phyloP scores from a whole-genome alignment of 2,329 filamentous ascomycete genomes.

The Trichoderma oligosporum region DNA sequence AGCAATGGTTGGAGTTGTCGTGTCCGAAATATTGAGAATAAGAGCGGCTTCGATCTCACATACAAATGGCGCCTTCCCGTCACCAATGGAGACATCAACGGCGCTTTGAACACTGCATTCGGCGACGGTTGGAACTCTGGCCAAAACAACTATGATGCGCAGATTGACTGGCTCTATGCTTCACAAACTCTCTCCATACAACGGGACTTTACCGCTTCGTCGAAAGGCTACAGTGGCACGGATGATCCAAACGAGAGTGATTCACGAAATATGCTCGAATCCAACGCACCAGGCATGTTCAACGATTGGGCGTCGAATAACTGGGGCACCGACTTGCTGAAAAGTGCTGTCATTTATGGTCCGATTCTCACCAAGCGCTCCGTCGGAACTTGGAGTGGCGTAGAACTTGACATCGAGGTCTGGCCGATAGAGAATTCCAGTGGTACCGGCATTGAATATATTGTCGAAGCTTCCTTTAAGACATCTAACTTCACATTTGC shows the following conservation, averaged over 20 bases:
- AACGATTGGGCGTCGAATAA: not conserved
- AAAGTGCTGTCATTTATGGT: not conserved
- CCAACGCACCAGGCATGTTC: conserved; percentile 5
- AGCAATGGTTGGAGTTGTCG: conserved; percentile 12
- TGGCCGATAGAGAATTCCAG: conserved; percentile 2
- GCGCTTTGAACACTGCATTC: conserved; percentile 3
- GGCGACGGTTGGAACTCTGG: conserved; percentile 4
- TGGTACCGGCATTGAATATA: conserved; percentile 5
- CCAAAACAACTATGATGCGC: conserved; percentile 4
- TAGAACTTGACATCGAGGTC: conserved; percentile 6
- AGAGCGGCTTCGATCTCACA: conserved; percentile 2
- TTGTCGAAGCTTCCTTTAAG: conserved; percentile 8
- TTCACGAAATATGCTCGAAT: not conserved
- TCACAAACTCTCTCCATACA: conserved; percentile 5
- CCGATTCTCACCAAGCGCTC: conserved; percentile 12
- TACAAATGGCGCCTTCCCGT: conserved; percentile 13
- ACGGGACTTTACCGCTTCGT: conserved; percentile 4
- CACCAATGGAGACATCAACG: not conserved
- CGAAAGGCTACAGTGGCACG: conserved; percentile 6
- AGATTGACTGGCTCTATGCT: conserved; percentile 12
- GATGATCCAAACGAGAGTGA: not conserved
- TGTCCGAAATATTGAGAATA: conserved; percentile 5
- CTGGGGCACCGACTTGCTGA: conserved; percentile 8
- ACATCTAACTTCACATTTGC: not conserved
- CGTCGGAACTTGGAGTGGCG: not conserved